These are phyloP conservation scores for Salvia sclarea DNA, from an alignment of 305 asterid species.

Conservation along the genomic window DNA sequence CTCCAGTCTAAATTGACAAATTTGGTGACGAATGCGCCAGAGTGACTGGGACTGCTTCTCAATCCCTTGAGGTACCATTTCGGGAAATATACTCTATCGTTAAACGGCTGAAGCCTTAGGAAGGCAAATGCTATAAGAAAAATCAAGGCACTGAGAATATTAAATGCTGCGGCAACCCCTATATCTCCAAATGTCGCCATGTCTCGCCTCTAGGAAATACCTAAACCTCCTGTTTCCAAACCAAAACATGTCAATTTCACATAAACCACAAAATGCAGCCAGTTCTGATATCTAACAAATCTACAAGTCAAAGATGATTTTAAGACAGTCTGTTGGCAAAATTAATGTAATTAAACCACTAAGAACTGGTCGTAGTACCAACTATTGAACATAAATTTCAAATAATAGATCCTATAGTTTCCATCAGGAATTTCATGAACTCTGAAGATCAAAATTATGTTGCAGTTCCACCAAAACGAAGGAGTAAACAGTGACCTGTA, in stretches of 20 bases:
- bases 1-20: slow-evolving; percentile 82
- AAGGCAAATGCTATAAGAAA: slow-evolving; percentile 86
- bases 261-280: not conserved
- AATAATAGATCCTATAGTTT: slow-evolving; percentile 4
- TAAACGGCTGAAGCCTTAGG: slow-evolving; percentile 87
- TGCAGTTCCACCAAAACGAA: slow-evolving; percentile 4
- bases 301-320: not conserved
- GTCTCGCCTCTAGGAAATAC: slow-evolving; percentile 35
- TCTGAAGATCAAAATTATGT: slow-evolving; percentile 14
- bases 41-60: slow-evolving; percentile 64
- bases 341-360: not conserved
- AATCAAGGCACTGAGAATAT: slow-evolving; percentile 68
- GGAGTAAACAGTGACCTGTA: not conserved
- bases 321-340: not conserved
- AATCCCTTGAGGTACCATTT: slow-evolving; percentile 93
- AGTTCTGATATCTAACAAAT: not conserved
- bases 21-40: slow-evolving; percentile 67
- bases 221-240: slow-evolving; percentile 37
- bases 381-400: not conserved
- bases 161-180: slow-evolving; percentile 78
- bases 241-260: slow-evolving; percentile 27
- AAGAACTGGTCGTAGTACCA: not conserved
- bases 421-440: slow-evolving; percentile 14
- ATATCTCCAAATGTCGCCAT: slow-evolving; percentile 87
- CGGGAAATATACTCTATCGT: slow-evolving; percentile 91